Percentiles rank a stretch among this genome's conserved stretches.
phyloP scores from a whole-genome alignment of 805 yeast species.

The Candida chauliodis region DNA sequence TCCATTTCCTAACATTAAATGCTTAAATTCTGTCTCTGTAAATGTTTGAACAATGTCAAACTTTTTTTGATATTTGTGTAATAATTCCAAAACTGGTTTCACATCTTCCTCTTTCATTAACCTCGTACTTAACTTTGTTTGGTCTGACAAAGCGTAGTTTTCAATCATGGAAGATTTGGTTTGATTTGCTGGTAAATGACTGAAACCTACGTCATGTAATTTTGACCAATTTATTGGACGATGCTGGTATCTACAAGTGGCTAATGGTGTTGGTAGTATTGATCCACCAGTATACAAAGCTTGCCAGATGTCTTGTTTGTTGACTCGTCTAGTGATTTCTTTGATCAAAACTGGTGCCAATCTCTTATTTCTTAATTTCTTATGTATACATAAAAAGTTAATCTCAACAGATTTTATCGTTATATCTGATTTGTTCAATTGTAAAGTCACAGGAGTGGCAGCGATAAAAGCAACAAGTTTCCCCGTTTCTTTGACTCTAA shows the following conservation, averaged over 20 bases:
- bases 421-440: slow-evolving; percentile 49
- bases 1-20: slow-evolving; percentile 67
- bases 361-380: slow-evolving; percentile 88
- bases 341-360: slow-evolving; percentile 91
- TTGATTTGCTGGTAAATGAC: slow-evolving; percentile 68
- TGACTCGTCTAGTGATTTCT: slow-evolving; percentile 91
- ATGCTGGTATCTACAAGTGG: slow-evolving; percentile 86
- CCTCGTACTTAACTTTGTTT: slow-evolving; percentile 49
- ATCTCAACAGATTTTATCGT: slow-evolving; percentile 72
- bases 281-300: slow-evolving; percentile 94
- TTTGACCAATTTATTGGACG: slow-evolving; percentile 93
- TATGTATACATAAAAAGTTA: slow-evolving; percentile 91
- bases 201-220: slow-evolving; percentile 85
- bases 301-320: slow-evolving; percentile 84
- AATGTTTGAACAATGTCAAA: slow-evolving; percentile 75
- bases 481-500: slow-evolving; percentile 71
- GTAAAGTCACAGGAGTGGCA: slow-evolving; percentile 76
- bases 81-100: slow-evolving; percentile 57
- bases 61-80: slow-evolving; percentile 58
- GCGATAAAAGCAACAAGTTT: slow-evolving; percentile 89
- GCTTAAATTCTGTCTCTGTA: slow-evolving; percentile 63
- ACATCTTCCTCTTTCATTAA: slow-evolving; percentile 57
- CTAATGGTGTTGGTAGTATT: slow-evolving; percentile 86
- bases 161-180: slow-evolving; percentile 68
- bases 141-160: slow-evolving; percentile 51